phyloP scores from a whole-genome alignment of 108 stramenopile genomes.

The Craspedostauros australis region DNA sequence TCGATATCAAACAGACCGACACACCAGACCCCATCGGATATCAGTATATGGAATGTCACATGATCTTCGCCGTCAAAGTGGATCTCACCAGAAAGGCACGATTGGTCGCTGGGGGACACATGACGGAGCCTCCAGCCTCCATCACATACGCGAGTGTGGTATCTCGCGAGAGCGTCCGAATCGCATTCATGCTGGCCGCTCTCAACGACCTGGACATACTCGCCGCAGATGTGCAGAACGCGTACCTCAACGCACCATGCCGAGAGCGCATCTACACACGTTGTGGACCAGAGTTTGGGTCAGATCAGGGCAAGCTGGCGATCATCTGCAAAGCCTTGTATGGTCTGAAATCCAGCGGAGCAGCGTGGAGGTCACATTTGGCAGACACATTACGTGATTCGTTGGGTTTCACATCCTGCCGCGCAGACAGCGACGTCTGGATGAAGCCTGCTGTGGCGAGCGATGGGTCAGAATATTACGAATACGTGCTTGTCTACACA shows the following conservation, averaged over 20 bases:
- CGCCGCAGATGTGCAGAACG: conserved; percentile 33
- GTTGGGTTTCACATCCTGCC: too few species aligned
- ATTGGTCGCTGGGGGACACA: too few species aligned
- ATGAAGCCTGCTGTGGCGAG: too few species aligned
- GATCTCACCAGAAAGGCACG: too few species aligned
- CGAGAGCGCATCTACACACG: conserved; percentile 19
- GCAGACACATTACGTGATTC: neutral
- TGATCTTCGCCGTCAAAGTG: too few species aligned
- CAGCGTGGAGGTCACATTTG: conserved; percentile 13
- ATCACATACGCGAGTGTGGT: conserved; percentile 53
- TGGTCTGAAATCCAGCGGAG: conserved; percentile 32
- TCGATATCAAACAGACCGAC: too few species aligned
- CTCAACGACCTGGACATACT: conserved; percentile 38
- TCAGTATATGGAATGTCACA: too few species aligned
- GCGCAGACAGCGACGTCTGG: too few species aligned
- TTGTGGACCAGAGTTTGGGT: conserved; percentile 33
- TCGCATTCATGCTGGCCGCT: conserved; percentile 37
- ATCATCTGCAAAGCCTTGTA: conserved; percentile 29
- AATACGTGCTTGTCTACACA: too few species aligned
- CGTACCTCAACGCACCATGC: conserved; percentile 35
- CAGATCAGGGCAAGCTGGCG: conserved; percentile 11
- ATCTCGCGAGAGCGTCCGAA: conserved; percentile 30
- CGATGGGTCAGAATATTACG: too few species aligned
- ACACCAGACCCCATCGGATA: too few species aligned
- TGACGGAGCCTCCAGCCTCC: too few species aligned